Conservation (phyloP, 345 rosid species). For the Gossypium thurberi region DNA sequence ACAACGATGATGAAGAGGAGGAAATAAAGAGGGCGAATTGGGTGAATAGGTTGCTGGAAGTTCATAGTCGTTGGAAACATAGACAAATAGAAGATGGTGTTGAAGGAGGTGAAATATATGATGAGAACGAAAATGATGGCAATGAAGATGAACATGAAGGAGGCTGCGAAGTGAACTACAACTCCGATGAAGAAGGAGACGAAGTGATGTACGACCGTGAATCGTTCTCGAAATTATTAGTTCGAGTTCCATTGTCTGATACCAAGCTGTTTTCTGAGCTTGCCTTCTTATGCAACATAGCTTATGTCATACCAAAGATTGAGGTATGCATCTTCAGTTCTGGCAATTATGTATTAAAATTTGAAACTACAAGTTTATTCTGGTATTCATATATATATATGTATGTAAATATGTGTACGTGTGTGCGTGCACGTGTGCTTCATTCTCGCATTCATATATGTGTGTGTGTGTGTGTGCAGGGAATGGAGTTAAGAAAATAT, state of each 20-base stretch:
- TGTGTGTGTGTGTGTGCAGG: slow-evolving; percentile 25
- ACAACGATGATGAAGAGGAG: slow-evolving; percentile 21
- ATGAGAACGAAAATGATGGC: slow-evolving; percentile 11
- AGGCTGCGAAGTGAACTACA: background rate
- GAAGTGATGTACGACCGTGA: slow-evolving; percentile 26
- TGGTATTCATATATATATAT: background rate
- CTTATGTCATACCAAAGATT: slow-evolving; percentile 67
- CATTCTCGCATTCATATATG: slow-evolving; percentile 26
- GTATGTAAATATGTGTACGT: background rate
- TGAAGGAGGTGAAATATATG: background rate
- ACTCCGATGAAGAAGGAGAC: background rate
- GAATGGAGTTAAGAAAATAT: slow-evolving; percentile 42
- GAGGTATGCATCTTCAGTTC: slow-evolving; percentile 31
- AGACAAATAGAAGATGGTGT: slow-evolving; percentile 19
- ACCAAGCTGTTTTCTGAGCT: slow-evolving; percentile 59
- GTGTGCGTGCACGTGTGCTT: slow-evolving; percentile 25
- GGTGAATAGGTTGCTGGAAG: slow-evolving; percentile 64
- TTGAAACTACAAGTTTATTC: background rate
- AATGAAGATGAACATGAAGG: background rate
- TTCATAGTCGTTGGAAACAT: slow-evolving; percentile 52
- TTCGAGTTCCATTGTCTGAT: slow-evolving; percentile 48
- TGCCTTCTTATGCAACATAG: slow-evolving; percentile 79
- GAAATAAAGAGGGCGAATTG: slow-evolving; percentile 52
- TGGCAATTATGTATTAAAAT: background rate
- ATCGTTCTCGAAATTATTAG: slow-evolving; percentile 49